A percentile compares a stretch with the other conserved stretches of the same genome.
phyloP scores from a whole-genome alignment of 2,329 filamentous ascomycete genomes.

The Aphanocladium album region DNA sequence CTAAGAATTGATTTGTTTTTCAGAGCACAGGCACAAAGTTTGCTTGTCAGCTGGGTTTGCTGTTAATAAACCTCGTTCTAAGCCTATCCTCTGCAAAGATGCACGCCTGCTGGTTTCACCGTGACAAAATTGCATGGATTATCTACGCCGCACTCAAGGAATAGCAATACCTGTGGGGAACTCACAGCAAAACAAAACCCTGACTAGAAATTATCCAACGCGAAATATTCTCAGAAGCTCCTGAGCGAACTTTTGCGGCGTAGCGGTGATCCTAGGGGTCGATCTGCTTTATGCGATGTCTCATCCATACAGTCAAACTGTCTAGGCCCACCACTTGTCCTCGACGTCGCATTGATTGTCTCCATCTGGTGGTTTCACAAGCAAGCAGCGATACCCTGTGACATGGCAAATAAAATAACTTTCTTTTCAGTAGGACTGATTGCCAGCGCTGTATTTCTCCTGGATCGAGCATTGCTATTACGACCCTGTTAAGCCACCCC shows the following conservation, averaged over 20 bases:
- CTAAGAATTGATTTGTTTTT: background rate
- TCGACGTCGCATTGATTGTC: background rate
- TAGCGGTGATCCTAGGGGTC: background rate
- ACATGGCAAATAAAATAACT: background rate
- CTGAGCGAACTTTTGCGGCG: background rate
- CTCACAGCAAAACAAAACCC: too few species aligned
- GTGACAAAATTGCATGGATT: background rate
- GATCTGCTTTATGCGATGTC: background rate
- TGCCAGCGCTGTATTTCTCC: background rate
- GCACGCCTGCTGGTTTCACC: background rate
- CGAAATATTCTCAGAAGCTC: background rate
- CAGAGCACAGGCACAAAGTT: background rate
- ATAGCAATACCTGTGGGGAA: background rate
- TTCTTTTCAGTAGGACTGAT: background rate
- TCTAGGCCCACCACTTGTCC: background rate
- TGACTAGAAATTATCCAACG: background rate
- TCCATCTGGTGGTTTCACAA: background rate
- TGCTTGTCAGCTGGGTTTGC: slow-evolving; percentile 1
- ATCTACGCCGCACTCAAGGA: background rate
- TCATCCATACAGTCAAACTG: background rate
- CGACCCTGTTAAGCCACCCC: too few species aligned
- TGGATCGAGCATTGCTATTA: too few species aligned
- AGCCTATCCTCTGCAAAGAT: background rate
- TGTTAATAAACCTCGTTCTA: background rate
- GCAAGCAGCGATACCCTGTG: background rate